A percentile compares a stretch with the other conserved stretches of the same genome.
These are phyloP conservation scores for Aspergillus awamori DNA, from an alignment of 2,329 filamentous ascomycete species.

Conservation along the genomic window DNA sequence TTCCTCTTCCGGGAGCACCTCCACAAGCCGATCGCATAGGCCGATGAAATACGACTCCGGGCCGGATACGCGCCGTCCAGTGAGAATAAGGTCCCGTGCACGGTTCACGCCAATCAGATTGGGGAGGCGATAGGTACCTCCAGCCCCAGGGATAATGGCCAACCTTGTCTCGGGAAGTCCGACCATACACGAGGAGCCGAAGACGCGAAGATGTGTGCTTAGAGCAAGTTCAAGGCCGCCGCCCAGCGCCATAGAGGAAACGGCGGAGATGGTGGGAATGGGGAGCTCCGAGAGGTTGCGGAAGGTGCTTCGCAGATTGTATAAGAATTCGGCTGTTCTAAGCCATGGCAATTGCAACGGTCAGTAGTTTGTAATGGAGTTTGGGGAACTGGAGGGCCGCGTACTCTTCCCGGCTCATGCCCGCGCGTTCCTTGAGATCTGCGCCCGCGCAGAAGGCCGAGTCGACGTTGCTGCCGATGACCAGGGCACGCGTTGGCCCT, in stretches of 20 bases:
- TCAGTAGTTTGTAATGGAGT: neutral
- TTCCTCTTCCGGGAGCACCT: conserved; percentile 63
- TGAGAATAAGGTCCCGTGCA: conserved; percentile 88
- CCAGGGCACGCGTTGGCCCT: conserved; percentile 73
- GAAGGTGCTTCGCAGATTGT: conserved; percentile 75
- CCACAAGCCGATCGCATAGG: conserved; percentile 84
- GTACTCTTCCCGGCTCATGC: conserved; percentile 77
- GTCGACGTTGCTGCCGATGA: conserved; percentile 84
- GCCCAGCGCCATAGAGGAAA: conserved; percentile 83
- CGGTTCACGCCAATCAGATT: conserved; percentile 75
- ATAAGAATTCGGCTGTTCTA: conserved; percentile 79
- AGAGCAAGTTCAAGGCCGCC: conserved; percentile 93
- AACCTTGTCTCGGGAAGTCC: conserved; percentile 89
- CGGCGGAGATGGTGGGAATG: conserved; percentile 85
- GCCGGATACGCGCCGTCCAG: conserved; percentile 79
- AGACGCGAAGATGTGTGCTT: conserved; percentile 84
- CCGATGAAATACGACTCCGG: conserved; percentile 90
- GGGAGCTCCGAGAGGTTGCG: conserved; percentile 71
- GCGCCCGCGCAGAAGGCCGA: conserved; percentile 90
- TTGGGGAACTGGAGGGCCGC: conserved; percentile 28
- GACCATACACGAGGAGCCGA: conserved; percentile 75
- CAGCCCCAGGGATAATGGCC: conserved; percentile 92
- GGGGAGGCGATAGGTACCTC: conserved; percentile 86
- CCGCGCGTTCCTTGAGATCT: conserved; percentile 84
- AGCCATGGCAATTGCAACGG: neutral